Evolutionary conservation across 2,329 filamentous ascomycete genomes (phyloP).

Genomic region (Microsporum audouinii): DNA sequence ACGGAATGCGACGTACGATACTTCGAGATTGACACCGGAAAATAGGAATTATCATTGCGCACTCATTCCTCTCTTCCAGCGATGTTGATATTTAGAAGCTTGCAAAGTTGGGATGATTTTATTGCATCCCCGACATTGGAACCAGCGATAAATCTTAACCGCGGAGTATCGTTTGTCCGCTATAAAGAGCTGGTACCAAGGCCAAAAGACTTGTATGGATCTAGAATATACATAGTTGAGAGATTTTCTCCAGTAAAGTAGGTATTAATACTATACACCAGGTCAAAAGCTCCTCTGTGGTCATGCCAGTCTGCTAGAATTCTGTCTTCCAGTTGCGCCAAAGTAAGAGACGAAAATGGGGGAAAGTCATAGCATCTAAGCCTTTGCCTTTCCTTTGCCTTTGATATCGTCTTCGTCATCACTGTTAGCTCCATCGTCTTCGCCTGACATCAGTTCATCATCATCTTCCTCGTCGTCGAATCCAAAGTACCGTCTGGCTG

Average conservation of each 20-base stretch:
- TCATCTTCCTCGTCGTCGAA: constrained; percentile 38
- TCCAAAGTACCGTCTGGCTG: constrained; percentile 32
- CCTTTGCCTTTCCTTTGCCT: constrained; percentile 28
- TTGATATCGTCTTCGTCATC: constrained; percentile 12
- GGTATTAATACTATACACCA: neutral
- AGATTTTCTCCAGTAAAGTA: neutral
- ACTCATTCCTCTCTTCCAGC: neutral
- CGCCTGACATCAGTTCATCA: constrained; percentile 34
- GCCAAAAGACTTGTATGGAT: neutral
- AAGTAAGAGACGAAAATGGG: neutral
- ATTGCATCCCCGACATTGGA: neutral
- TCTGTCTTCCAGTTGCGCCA: neutral
- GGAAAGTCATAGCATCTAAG: constrained; percentile 11
- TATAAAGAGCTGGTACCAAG: neutral
- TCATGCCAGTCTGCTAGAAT: neutral
- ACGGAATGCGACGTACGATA: neutral
- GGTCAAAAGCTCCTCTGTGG: neutral
- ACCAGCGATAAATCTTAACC: neutral
- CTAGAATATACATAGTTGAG: neutral
- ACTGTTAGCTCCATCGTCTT: constrained; percentile 23
- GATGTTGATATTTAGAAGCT: neutral
- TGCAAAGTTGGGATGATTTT: no score
- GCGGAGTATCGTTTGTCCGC: neutral
- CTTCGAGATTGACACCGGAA: neutral
- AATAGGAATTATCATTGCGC: constrained; percentile 2